Evolutionary conservation across 1,284 basidiomycete genomes (phyloP).

Genomic region (Tilletiopsis washingtonensis): DNA sequence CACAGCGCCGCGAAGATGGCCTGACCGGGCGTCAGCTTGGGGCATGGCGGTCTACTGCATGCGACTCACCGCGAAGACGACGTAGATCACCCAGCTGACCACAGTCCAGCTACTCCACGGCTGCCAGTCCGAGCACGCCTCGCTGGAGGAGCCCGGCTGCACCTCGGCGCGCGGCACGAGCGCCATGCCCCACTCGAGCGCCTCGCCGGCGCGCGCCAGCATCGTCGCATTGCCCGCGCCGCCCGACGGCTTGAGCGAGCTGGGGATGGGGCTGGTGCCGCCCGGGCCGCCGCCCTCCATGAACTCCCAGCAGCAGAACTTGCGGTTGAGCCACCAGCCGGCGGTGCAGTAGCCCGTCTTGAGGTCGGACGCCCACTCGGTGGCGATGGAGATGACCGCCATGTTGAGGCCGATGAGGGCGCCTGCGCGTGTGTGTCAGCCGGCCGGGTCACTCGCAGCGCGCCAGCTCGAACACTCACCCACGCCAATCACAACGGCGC

Average conservation of each 20-base stretch:
- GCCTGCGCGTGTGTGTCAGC: conserved; percentile 53
- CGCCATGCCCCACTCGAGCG: background rate
- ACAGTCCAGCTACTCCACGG: conserved; percentile 73
- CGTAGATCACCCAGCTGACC: conserved; percentile 75
- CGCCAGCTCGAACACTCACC: conserved; percentile 13
- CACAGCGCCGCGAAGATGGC: conserved; percentile 9
- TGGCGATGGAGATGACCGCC: conserved; percentile 87
- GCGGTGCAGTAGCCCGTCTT: conserved; percentile 94
- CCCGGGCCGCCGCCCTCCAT: conserved; percentile 40
- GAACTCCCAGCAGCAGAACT: conserved; percentile 92
- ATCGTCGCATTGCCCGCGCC: conserved; percentile 3
- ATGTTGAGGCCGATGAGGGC: conserved; percentile 86
- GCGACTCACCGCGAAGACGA: conserved; percentile 62
- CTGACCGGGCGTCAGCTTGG: background rate
- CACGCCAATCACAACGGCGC: conserved; percentile 40
- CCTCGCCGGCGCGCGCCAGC: background rate
- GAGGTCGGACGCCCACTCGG: conserved; percentile 95
- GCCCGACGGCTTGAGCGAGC: conserved; percentile 17
- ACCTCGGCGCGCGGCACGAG: background rate
- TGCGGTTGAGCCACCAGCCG: conserved; percentile 96
- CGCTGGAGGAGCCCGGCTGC: conserved; percentile 44
- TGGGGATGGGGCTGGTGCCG: conserved; percentile 21
- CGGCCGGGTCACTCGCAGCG: background rate
- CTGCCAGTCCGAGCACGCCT: conserved; percentile 84
- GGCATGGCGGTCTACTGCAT: background rate